A percentile compares a stretch with the other conserved stretches of the same genome.
Evolutionary conservation across 805 yeast genomes (phyloP).

Genomic region (Brettanomyces sp.): DNA sequence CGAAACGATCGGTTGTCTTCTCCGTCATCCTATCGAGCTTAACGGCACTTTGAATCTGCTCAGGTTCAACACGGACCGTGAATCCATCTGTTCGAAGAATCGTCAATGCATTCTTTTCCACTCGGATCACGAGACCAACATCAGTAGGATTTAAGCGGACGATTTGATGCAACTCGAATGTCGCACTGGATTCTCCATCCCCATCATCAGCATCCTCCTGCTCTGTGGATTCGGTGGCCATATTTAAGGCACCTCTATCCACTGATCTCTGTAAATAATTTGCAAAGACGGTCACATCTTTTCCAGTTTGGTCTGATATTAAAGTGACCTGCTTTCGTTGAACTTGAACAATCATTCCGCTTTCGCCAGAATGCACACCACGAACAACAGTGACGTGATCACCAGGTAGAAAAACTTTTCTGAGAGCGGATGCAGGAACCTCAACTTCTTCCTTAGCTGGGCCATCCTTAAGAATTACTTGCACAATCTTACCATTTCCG

Average conservation of each 20-base stretch:
- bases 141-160: slow-evolving; percentile 79
- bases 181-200: slow-evolving; percentile 14
- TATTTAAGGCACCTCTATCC: slow-evolving; percentile 26
- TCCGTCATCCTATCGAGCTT: slow-evolving; percentile 56
- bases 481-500: slow-evolving; percentile 44
- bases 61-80: slow-evolving; percentile 59
- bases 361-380: slow-evolving; percentile 88
- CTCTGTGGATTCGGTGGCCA: neutral
- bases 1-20: slow-evolving; percentile 78
- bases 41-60: slow-evolving; percentile 74
- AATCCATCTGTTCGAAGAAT: slow-evolving; percentile 80
- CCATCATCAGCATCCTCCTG: too few species aligned
- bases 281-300: slow-evolving; percentile 87
- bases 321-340: slow-evolving; percentile 81
- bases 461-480: slow-evolving; percentile 42
- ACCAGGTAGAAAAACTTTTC: slow-evolving; percentile 83
- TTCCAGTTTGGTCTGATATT: slow-evolving; percentile 78
- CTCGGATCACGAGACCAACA: slow-evolving; percentile 83
- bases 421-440: slow-evolving; percentile 69
- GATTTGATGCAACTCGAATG: slow-evolving; percentile 79
- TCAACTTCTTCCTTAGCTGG: slow-evolving; percentile 44
- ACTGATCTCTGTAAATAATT: slow-evolving; percentile 74
- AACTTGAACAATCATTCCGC: slow-evolving; percentile 84
- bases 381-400: slow-evolving; percentile 89
- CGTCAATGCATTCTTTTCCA: slow-evolving; percentile 79